Conservation (phyloP, 2,329 filamentous ascomycete species). For the Aspergillus transmontanensis region DNA sequence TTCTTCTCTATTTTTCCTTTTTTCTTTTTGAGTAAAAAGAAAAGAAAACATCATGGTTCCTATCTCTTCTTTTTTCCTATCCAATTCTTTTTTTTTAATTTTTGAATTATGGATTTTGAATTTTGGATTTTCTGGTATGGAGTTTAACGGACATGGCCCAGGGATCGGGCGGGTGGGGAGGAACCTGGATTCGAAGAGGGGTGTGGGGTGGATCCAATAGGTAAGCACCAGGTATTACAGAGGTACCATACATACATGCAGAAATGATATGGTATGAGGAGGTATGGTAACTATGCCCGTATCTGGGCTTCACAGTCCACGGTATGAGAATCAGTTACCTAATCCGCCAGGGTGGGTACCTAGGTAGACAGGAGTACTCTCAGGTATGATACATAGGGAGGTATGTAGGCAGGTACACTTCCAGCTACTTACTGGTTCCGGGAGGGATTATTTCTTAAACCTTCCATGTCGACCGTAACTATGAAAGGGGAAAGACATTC, state of each 20-base stretch:
- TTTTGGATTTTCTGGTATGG: conserved; percentile 26
- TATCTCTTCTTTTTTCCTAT: conserved; percentile 1
- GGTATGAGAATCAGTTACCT: not conserved
- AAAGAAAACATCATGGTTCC: not conserved
- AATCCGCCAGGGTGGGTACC: not conserved
- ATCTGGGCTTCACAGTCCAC: not conserved
- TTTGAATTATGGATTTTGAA: conserved; percentile 7
- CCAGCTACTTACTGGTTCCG: not conserved
- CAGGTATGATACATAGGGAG: not conserved
- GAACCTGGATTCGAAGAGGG: conserved; percentile 5
- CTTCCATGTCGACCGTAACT: not conserved
- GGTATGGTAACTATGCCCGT: not conserved
- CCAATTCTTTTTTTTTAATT: not conserved
- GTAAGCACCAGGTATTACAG: not conserved
- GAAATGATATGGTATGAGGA: not conserved
- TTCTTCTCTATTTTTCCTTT: not conserved
- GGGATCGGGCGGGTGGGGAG: conserved; percentile 18
- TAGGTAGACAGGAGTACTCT: not conserved
- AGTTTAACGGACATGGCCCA: conserved; percentile 17
- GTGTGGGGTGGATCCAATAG: conserved; percentile 16
- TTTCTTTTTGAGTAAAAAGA: not conserved
- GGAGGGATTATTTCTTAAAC: not conserved
- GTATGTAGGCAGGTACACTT: not conserved
- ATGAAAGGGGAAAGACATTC: not conserved
- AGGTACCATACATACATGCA: not conserved